Base-by-base conservation (phyloP, 2,329 filamentous ascomycete genomes). In the Laburnicola sp. region DNA sequence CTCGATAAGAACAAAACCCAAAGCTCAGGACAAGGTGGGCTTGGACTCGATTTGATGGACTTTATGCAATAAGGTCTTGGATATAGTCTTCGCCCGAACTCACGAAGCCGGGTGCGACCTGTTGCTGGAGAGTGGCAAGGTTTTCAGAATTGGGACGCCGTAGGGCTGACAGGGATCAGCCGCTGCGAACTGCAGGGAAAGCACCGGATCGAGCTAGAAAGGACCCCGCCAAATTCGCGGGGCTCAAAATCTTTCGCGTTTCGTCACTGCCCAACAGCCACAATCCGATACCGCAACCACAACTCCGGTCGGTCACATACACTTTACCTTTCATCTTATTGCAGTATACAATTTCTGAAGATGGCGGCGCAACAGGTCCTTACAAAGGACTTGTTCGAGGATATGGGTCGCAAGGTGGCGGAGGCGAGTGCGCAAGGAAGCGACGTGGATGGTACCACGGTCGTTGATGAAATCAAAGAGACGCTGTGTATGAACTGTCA, bases 401-500 rank as follows among this genome's bases (percentile, higher is more conserved):
- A 79, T 58, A 79, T 80, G 77, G 76, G 77, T 38, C 68, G 73
- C 40, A 75, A 79, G 61, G 77, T 79, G 51, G 72, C 73, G 42
- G 71, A 72, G 61, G 69, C 71, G 23, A 72, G 63, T 53, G 59
- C 63, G 27, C 62, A 68, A 25, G 67, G 68, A 42, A 66, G 63
- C 35, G 64, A 57, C 36, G 72, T 74, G 28, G 72, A 74, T 37
- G 69, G 69, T 22, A 74, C 74, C 40, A 78, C 76, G 62, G 71
- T 80, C 6, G 78, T 80, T 22, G 78, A 81, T 35, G 77, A 80
- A 62, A 79, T 81, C 50, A 16, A 16, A 16, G 77, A 80, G 59
- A 78, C 75, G 54, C 65, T 80, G 57, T 81, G 79, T 66, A 80
- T 81, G 77, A 80, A 80, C 67, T 81, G 79, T 60, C 76, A 80